Evolutionary conservation across 805 yeast species (phyloP).

Genomic region (Candida ipomoeae): DNA sequence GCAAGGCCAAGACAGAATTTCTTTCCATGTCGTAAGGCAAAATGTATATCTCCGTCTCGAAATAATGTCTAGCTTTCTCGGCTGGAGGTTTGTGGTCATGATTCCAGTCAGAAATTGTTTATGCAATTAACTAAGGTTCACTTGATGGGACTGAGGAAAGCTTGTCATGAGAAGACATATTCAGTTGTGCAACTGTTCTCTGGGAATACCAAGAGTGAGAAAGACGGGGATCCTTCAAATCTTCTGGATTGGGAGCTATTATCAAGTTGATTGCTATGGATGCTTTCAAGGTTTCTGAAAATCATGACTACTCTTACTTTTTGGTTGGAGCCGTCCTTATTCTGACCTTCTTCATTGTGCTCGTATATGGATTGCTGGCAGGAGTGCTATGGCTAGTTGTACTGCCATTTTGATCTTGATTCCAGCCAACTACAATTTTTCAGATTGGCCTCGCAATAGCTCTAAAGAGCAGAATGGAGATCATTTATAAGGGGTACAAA

Average conservation of each 20-base stretch:
- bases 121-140: too few species aligned
- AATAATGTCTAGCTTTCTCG: too few species aligned
- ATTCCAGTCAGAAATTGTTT: too few species aligned
- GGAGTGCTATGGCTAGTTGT: conserved; percentile 86
- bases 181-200: too few species aligned
- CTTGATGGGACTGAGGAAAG: too few species aligned
- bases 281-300: conserved; percentile 92
- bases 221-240: conserved; percentile 19
- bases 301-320: conserved; percentile 85
- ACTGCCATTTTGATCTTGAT: conserved; percentile 54
- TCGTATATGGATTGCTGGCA: conserved; percentile 69
- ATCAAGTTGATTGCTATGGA: conserved; percentile 95
- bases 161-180: too few species aligned
- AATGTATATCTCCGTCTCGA: too few species aligned
- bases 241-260: conserved; percentile 83
- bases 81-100: too few species aligned
- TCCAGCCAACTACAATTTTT: conserved; percentile 70
- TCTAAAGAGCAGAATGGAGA: conserved; percentile 68
- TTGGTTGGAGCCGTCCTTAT: conserved; percentile 69
- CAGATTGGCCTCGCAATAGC: conserved; percentile 55
- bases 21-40: too few species aligned
- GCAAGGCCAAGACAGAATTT: too few species aligned
- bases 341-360: conserved; percentile 60
- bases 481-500: conserved; percentile 89
- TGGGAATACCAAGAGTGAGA: conserved; percentile 12